Evolutionary conservation across 1,284 basidiomycete species (phyloP).

Genomic region (Rhodotorula sp.): DNA sequence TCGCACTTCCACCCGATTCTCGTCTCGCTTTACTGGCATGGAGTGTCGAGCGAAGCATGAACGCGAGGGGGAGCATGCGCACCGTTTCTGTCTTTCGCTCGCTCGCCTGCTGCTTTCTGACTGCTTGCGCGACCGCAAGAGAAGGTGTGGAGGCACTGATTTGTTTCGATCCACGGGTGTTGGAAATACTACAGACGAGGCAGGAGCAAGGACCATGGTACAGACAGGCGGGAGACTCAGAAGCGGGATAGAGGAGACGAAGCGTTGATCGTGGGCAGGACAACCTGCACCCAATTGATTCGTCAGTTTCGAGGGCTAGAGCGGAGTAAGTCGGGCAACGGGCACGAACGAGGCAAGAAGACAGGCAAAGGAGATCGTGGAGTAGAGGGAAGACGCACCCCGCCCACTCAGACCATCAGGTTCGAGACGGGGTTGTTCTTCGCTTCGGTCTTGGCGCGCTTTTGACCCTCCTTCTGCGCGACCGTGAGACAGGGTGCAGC

Average conservation of each 20-base stretch:
- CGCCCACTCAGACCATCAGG: conserved; percentile 15
- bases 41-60: too few species aligned
- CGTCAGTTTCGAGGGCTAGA: too few species aligned
- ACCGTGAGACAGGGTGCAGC: neutral
- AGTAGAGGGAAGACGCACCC: neutral
- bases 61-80: too few species aligned
- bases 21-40: too few species aligned
- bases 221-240: neutral
- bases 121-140: neutral
- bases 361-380: neutral
- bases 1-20: too few species aligned
- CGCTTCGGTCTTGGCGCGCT: conserved; percentile 25
- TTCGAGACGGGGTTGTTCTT: conserved; percentile 30
- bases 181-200: neutral
- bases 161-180: conserved; percentile 8
- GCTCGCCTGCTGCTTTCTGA: neutral
- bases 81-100: too few species aligned
- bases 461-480: conserved; percentile 23
- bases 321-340: too few species aligned
- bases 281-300: too few species aligned
- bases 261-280: too few species aligned
- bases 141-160: neutral
- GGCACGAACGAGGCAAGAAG: too few species aligned
- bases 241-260: too few species aligned
- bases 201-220: neutral